These are phyloP conservation scores for Podospora didyma DNA, from an alignment of 495 filamentous ascomycete species.

Conservation along the genomic window DNA sequence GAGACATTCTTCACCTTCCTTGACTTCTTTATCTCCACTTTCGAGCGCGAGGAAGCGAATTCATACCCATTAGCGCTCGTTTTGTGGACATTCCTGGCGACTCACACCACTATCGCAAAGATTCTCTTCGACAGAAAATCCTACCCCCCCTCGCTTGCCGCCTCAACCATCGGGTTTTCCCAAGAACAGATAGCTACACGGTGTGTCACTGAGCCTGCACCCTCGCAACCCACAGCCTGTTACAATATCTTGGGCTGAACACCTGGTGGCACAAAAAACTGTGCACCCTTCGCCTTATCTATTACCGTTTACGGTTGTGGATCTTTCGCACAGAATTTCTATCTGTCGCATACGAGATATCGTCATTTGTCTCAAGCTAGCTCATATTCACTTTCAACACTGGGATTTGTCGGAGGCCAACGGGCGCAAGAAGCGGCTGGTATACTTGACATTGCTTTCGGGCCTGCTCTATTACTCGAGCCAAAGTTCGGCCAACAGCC, in stretches of 20 bases:
- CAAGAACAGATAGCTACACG: constrained; percentile 1
- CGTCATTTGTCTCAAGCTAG: too few relatives aligned
- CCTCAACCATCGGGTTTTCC: constrained; percentile 7
- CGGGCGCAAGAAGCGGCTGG: neutral
- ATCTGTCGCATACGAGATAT: neutral
- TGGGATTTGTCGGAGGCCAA: neutral
- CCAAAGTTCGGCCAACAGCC: neutral
- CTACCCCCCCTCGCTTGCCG: constrained; percentile 3
- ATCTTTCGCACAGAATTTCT: neutral
- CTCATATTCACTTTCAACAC: too few relatives aligned
- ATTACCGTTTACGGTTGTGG: neutral
- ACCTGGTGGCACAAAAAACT: constrained; percentile 10
- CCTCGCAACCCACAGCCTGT: neutral
- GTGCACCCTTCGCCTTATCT: neutral
- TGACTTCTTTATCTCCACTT: constrained; percentile 26
- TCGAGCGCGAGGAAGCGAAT: constrained; percentile 12
- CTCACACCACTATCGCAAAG: neutral
- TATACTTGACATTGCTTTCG: neutral
- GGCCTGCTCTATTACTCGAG: neutral
- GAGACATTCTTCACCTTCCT: constrained; percentile 20
- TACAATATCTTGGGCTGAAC: constrained; percentile 1
- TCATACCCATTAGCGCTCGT: constrained; percentile 8
- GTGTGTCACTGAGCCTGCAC: neutral
- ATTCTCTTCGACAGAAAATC: constrained; percentile 12
- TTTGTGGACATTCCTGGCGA: neutral